Percentiles rank a stretch among this genome's conserved stretches.
phyloP scores from a whole-genome alignment of 2,329 filamentous ascomycete genomes.

The Fusarium sp. region DNA sequence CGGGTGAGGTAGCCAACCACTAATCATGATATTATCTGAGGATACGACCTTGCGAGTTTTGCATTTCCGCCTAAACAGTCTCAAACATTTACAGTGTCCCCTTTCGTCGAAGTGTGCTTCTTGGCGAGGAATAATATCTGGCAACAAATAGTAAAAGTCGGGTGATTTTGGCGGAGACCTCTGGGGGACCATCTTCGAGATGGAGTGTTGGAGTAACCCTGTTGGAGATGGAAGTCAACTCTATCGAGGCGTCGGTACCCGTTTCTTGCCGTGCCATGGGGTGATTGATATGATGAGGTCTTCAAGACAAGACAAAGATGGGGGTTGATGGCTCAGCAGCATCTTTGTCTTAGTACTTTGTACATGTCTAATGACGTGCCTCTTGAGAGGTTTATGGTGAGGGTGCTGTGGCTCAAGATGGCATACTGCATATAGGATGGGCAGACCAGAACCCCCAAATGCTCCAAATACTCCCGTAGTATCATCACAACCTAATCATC shows the following conservation, averaged over 20 bases:
- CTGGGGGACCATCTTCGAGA: slow-evolving; percentile 7
- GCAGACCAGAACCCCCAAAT: slow-evolving; percentile 14
- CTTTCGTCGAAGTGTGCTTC: not conserved
- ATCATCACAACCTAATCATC: not conserved
- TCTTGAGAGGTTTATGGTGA: not conserved
- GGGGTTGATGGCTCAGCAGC: not conserved
- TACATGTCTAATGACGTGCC: not conserved
- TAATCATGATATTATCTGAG: not conserved
- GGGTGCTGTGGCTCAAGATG: not conserved
- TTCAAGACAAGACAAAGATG: not conserved
- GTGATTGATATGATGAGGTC: not conserved
- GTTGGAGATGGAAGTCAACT: not conserved
- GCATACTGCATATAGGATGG: not conserved
- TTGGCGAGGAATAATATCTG: slow-evolving; percentile 26
- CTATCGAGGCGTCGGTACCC: slow-evolving; percentile 18
- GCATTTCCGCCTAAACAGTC: slow-evolving; percentile 20
- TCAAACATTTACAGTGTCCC: not conserved
- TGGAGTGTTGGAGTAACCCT: not conserved
- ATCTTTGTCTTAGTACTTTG: not conserved
- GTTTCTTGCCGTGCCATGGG: slow-evolving; percentile 21
- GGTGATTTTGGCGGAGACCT: slow-evolving; percentile 7
- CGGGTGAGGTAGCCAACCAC: slow-evolving; percentile 22
- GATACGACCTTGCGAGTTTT: slow-evolving; percentile 14
- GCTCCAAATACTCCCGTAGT: slow-evolving; percentile 1
- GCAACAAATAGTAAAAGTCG: slow-evolving; percentile 19